A percentile compares a stretch with the other conserved stretches of the same genome.
Conservation (phyloP, 2,329 filamentous ascomycete genomes). For the Pezizomycotina sp. region DNA sequence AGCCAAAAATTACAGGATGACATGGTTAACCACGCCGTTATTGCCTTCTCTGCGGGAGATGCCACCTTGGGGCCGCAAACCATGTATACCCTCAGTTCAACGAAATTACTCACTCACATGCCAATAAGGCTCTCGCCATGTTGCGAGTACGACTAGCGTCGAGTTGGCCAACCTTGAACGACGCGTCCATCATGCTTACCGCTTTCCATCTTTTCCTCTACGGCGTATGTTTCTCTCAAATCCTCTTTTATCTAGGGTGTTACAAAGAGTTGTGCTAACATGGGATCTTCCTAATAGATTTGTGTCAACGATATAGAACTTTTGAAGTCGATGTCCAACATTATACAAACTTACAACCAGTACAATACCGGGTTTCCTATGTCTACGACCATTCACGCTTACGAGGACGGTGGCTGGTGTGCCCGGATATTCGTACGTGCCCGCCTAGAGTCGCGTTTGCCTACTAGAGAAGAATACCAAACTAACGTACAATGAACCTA, state of each 20-base stretch:
- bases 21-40: slow-evolving; percentile 19
- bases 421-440: slow-evolving; percentile 15
- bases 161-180: slow-evolving; percentile 16
- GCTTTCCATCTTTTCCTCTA: slow-evolving; percentile 18
- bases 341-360: slow-evolving; percentile 17
- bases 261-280: neutral
- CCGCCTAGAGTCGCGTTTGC: neutral
- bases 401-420: slow-evolving; percentile 18
- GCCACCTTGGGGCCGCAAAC: neutral
- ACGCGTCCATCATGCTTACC: slow-evolving; percentile 17
- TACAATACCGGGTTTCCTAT: slow-evolving; percentile 15
- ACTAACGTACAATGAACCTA: neutral
- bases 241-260: no score
- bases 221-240: slow-evolving; percentile 15
- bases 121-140: slow-evolving; percentile 13
- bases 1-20: slow-evolving; percentile 17
- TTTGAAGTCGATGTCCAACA: slow-evolving; percentile 16
- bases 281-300: slow-evolving; percentile 3
- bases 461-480: no score
- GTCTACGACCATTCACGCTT: slow-evolving; percentile 9
- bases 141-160: slow-evolving; percentile 11
- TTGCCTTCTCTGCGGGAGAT: slow-evolving; percentile 17
- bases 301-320: slow-evolving; percentile 15
- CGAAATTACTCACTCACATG: slow-evolving; percentile 17
- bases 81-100: slow-evolving; percentile 6